phyloP scores from a whole-genome alignment of 2,329 filamentous ascomycete species.

The Paracoccidioides brasiliensis region DNA sequence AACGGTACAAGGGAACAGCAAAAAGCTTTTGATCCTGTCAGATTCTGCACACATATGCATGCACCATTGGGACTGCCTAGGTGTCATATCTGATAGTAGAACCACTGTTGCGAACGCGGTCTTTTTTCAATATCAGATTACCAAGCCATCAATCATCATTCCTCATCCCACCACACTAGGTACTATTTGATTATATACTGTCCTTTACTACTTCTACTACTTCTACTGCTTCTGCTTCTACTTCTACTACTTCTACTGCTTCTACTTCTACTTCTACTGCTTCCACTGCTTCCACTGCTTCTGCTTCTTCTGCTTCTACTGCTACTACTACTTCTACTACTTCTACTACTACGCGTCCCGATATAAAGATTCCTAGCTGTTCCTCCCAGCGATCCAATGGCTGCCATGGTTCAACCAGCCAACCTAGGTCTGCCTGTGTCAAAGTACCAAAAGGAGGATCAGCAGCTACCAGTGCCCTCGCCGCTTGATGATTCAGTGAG shows the following conservation, averaged over 20 bases:
- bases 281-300: too few relatives aligned
- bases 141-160: background rate
- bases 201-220: too few relatives aligned
- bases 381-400: conserved; percentile 21
- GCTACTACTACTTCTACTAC: background rate
- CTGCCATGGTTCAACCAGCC: conserved; percentile 33
- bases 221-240: too few relatives aligned
- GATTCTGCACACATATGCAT: background rate
- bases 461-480: conserved; percentile 20
- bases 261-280: too few relatives aligned
- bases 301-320: background rate
- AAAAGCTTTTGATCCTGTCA: background rate
- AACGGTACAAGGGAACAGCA: too few relatives aligned
- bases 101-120: background rate
- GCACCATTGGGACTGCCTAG: background rate
- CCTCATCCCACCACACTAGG: background rate
- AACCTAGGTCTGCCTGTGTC: conserved; percentile 27
- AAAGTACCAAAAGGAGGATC: conserved; percentile 36
- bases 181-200: too few relatives aligned
- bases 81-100: background rate
- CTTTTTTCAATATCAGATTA: background rate
- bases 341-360: background rate
- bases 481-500: conserved; percentile 35
- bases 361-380: conserved; percentile 9
- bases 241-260: too few relatives aligned